phyloP scores from a whole-genome alignment of 176 grass and related monocot genomes.

The Ensete glaucum region DNA sequence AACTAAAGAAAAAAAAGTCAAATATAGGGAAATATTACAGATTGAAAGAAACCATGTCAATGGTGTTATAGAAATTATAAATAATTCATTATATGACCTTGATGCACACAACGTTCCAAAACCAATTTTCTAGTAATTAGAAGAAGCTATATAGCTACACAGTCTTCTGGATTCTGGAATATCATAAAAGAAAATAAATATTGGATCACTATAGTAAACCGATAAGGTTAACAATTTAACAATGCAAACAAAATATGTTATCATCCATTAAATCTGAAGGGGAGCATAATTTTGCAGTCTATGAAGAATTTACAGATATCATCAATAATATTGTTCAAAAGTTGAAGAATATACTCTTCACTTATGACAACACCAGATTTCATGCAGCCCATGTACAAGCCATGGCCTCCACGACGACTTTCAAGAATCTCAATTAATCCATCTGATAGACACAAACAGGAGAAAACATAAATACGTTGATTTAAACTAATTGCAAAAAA shows the following conservation, averaged over 20 bases:
- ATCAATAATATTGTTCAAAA: neutral
- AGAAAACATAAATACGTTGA: conserved; percentile 6
- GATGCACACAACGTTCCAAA: no score
- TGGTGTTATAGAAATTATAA: no score
- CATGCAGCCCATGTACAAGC: conserved; percentile 96
- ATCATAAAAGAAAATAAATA: neutral
- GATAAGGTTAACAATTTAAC: neutral
- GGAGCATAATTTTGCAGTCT: no score
- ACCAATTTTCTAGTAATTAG: no score
- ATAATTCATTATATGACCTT: no score
- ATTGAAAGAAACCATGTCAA: no score
- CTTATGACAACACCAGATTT: conserved; percentile 78
- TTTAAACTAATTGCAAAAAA: conserved; percentile 18
- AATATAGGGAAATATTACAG: no score
- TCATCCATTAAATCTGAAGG: neutral
- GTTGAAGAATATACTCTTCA: conserved; percentile 71
- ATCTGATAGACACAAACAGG: conserved; percentile 27
- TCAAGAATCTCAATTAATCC: conserved; percentile 90
- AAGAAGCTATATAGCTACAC: no score
- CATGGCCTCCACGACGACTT: conserved; percentile 42
- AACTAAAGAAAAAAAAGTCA: no score
- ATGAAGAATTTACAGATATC: neutral
- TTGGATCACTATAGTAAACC: neutral
- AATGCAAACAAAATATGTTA: neutral
- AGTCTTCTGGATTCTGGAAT: neutral